Evolutionary conservation across 257 asterid genomes (phyloP).

Genomic region (Solanum peruvianum): DNA sequence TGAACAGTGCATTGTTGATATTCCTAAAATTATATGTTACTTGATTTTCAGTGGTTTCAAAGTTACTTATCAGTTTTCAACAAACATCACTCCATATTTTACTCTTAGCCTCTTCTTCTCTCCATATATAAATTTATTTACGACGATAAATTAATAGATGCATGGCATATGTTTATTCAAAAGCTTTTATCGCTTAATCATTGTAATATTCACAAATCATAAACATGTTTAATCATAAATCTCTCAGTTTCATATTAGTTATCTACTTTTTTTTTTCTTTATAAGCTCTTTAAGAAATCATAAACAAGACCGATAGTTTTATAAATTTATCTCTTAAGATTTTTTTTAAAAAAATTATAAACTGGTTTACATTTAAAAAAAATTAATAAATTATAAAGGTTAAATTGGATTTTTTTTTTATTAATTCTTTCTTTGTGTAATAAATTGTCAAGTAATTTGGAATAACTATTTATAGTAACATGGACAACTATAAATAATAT

Average conservation of each 20-base stretch:
- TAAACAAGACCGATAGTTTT: too few relatives aligned
- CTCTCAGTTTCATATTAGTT: neutral
- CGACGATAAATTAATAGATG: neutral
- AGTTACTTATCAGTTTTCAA: slow-evolving; percentile 3
- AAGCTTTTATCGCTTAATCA: neutral
- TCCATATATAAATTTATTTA: neutral
- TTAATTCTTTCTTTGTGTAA: neutral
- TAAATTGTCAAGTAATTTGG: too few relatives aligned
- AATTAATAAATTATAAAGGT: neutral
- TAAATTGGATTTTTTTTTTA: too few relatives aligned
- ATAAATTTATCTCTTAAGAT: too few relatives aligned
- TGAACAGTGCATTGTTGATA: neutral
- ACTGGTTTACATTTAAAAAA: neutral
- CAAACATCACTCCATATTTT: slow-evolving; percentile 11
- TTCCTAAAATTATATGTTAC: neutral
- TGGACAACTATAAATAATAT: accelerated
- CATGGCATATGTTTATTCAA: neutral
- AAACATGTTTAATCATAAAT: neutral
- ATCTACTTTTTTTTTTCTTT: too few relatives aligned
- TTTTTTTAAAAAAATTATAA: too few relatives aligned
- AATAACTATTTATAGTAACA: neutral
- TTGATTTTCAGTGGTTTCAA: neutral
- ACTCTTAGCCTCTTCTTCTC: slow-evolving; percentile 23
- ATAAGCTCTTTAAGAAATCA: neutral
- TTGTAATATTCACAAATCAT: neutral